Evolutionary conservation across 805 yeast genomes (phyloP).

Genomic region (Kodamaea kaohsiungensis): DNA sequence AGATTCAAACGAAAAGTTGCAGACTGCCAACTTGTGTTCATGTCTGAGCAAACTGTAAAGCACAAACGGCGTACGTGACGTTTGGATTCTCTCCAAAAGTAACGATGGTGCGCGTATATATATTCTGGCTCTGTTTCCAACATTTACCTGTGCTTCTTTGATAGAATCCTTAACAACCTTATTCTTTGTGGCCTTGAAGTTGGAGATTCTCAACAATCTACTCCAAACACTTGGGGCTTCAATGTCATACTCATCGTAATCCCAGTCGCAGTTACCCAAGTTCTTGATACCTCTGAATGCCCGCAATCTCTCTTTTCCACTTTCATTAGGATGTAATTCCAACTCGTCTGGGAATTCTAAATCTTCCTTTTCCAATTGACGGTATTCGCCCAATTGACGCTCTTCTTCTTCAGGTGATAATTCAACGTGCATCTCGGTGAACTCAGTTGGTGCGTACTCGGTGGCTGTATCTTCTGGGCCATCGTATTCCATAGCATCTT

Average conservation of each 20-base stretch:
- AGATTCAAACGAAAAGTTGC: conserved; percentile 77
- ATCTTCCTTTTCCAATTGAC: conserved; percentile 76
- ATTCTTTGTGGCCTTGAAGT: conserved; percentile 75
- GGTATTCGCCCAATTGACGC: conserved; percentile 68
- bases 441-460: conserved; percentile 48
- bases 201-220: conserved; percentile 69
- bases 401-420: conserved; percentile 81
- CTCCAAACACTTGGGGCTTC: conserved; percentile 78
- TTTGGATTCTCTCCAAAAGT: conserved; percentile 44
- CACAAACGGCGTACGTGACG: conserved; percentile 52
- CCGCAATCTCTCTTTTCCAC: conserved; percentile 71
- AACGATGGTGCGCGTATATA: conserved; percentile 57
- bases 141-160: conserved; percentile 40
- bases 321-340: conserved; percentile 74
- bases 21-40: conserved; percentile 83
- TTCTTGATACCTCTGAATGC: conserved; percentile 89
- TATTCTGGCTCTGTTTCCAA: conserved; percentile 66
- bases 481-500: conserved; percentile 32
- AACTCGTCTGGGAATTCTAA: conserved; percentile 94
- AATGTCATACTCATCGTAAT: conserved; percentile 76
- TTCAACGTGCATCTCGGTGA: conserved; percentile 66
- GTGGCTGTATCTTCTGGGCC: conserved; percentile 29
- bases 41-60: conserved; percentile 77
- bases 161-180: conserved; percentile 61
- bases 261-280: conserved; percentile 81